phyloP scores from a whole-genome alignment of 2,329 filamentous ascomycete species.

The Fusarium anthophilum region DNA sequence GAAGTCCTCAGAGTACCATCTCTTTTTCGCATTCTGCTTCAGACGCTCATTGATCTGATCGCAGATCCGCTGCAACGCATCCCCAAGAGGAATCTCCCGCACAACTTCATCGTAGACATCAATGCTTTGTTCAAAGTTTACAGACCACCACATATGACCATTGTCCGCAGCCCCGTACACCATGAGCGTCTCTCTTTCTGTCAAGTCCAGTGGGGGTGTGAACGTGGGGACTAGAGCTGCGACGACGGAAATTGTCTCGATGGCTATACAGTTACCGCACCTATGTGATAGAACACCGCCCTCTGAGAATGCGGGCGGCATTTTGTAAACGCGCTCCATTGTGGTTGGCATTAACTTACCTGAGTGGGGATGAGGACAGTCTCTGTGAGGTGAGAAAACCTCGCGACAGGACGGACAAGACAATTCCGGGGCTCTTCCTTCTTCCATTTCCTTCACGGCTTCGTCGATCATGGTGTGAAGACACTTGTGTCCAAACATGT shows the following conservation, averaged over 20 bases:
- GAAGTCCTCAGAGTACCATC: slow-evolving; percentile 9
- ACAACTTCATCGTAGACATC: not conserved
- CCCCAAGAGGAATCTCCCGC: not conserved
- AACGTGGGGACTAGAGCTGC: not conserved
- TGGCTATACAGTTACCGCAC: slow-evolving; percentile 12
- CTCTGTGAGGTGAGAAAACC: not conserved
- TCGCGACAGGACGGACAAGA: slow-evolving; percentile 13
- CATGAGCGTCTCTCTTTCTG: not conserved
- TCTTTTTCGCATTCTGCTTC: not conserved
- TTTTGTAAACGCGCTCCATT: not conserved
- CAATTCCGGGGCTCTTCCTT: not conserved
- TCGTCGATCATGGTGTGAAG: not conserved
- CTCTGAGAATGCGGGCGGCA: not conserved
- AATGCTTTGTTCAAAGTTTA: not conserved
- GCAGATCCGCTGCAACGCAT: not conserved
- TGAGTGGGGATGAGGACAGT: not conserved
- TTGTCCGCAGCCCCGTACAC: not conserved
- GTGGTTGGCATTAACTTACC: slow-evolving; percentile 15
- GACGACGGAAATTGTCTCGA: not conserved
- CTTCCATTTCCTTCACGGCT: not conserved
- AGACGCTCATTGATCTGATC: not conserved
- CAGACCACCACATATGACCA: not conserved
- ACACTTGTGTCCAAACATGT: slow-evolving; percentile 32
- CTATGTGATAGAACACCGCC: not conserved
- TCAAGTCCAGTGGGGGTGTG: not conserved